phyloP scores from a whole-genome alignment of 306 rosid genomes.

The Biancaea sappan region DNA sequence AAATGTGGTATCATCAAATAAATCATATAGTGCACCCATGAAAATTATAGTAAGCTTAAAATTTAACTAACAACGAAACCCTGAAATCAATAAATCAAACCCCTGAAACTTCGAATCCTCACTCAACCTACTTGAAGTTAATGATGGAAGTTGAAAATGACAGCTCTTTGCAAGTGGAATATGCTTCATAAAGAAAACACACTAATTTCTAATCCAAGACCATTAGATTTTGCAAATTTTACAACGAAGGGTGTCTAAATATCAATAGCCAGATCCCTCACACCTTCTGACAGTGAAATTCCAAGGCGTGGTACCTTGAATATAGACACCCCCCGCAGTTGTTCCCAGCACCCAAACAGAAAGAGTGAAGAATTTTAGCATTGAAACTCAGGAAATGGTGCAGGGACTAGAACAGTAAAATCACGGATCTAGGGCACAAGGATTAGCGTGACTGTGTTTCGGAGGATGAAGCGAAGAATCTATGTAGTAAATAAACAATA shows the following conservation, averaged over 20 bases:
- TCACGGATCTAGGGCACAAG: conserved; percentile 82
- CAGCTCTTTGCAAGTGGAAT: conserved; percentile 34
- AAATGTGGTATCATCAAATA: conserved; percentile 33
- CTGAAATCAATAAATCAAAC: conserved; percentile 39
- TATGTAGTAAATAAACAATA: conserved; percentile 22
- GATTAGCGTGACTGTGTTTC: conserved; percentile 45
- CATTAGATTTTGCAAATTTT: conserved; percentile 15
- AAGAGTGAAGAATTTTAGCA: conserved; percentile 27
- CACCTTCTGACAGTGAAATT: conserved; percentile 33
- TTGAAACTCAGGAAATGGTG: conserved; percentile 44
- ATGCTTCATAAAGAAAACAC: conserved; percentile 27
- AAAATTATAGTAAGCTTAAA: conserved; percentile 15
- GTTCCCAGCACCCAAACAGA: conserved; percentile 28
- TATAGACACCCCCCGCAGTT: conserved; percentile 23
- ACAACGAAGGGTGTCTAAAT: conserved; percentile 27
- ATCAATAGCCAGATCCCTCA: conserved; percentile 36
- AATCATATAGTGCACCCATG: conserved; percentile 38
- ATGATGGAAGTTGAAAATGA: conserved; percentile 41
- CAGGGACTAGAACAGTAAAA: no score
- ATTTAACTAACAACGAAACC: conserved; percentile 13
- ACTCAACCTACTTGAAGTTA: conserved; percentile 34
- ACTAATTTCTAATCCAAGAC: conserved; percentile 24
- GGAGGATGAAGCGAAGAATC: conserved; percentile 41
- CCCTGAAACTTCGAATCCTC: conserved; percentile 42
- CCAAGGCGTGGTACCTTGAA: conserved; percentile 33